Conservation (phyloP, 2,329 filamentous ascomycete species). For the Plenodomus lindquistii region DNA sequence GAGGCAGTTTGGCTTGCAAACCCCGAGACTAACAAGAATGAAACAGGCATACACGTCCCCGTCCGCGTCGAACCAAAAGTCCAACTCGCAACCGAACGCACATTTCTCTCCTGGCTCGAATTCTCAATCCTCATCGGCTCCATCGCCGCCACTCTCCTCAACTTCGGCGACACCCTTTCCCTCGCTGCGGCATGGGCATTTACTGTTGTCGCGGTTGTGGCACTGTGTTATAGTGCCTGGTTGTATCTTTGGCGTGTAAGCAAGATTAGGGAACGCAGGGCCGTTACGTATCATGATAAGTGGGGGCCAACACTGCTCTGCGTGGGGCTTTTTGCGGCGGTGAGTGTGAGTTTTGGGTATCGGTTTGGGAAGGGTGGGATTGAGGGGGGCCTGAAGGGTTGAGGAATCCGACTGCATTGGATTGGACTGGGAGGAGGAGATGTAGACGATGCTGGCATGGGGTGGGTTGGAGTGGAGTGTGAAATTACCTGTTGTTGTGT, state of each 20-base stretch:
- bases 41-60: slow-evolving; percentile 82
- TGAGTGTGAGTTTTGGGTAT: slow-evolving; percentile 79
- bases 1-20: too few species aligned
- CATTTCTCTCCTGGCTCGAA: slow-evolving; percentile 95
- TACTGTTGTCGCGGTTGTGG: slow-evolving; percentile 75
- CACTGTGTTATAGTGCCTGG: slow-evolving; percentile 79
- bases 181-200: slow-evolving; percentile 67
- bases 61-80: slow-evolving; percentile 97
- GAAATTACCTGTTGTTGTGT: too few species aligned
- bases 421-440: slow-evolving; percentile 9
- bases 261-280: slow-evolving; percentile 79
- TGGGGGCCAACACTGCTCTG: slow-evolving; percentile 83
- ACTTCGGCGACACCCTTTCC: slow-evolving; percentile 44
- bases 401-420: background rate
- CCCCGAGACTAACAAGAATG: too few species aligned
- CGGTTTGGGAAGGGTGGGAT: slow-evolving; percentile 63
- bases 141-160: slow-evolving; percentile 48
- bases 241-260: slow-evolving; percentile 88
- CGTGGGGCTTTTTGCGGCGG: slow-evolving; percentile 70
- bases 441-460: background rate
- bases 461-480: too few species aligned
- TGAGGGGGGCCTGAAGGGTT: slow-evolving; percentile 51
- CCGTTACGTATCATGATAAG: slow-evolving; percentile 89
- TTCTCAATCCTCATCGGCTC: slow-evolving; percentile 89
- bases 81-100: slow-evolving; percentile 93